phyloP scores from a whole-genome alignment of 176 grass and related monocot species.

The Tuctoria greenei region DNA sequence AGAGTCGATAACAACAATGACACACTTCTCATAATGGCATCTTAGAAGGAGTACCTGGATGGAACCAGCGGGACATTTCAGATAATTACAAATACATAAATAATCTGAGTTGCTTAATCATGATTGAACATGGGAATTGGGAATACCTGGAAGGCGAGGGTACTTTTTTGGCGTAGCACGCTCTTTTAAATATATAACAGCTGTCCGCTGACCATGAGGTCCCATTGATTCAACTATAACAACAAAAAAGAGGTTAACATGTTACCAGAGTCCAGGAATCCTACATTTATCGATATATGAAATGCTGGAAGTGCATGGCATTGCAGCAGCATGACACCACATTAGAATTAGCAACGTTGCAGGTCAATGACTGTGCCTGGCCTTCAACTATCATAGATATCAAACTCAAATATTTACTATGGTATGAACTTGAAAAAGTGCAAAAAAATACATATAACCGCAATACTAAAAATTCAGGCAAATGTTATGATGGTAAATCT shows the following conservation, averaged over 20 bases:
- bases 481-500: background rate
- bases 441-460: background rate
- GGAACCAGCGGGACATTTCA: constrained; percentile 6
- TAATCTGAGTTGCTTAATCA: constrained; percentile 30
- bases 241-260: constrained; percentile 3
- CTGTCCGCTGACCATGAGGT: constrained; percentile 73
- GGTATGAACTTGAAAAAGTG: background rate
- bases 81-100: constrained; percentile 6
- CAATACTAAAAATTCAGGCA: background rate
- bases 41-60: constrained; percentile 75
- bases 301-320: constrained; percentile 1
- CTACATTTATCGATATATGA: background rate
- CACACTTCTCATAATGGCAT: constrained; percentile 66
- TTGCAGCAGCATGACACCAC: background rate
- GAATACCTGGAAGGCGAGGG: constrained; percentile 69
- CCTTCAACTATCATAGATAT: background rate
- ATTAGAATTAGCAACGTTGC: background rate
- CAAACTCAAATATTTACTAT: background rate
- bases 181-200: constrained; percentile 68
- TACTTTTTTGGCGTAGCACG: constrained; percentile 64
- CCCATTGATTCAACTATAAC: constrained; percentile 73
- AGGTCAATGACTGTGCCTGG: background rate
- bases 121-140: constrained; percentile 46
- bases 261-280: background rate
- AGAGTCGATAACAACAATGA: background rate